These are phyloP conservation scores for Candida pseudofarinosa DNA, from an alignment of 805 yeast genomes.

Conservation along the genomic window DNA sequence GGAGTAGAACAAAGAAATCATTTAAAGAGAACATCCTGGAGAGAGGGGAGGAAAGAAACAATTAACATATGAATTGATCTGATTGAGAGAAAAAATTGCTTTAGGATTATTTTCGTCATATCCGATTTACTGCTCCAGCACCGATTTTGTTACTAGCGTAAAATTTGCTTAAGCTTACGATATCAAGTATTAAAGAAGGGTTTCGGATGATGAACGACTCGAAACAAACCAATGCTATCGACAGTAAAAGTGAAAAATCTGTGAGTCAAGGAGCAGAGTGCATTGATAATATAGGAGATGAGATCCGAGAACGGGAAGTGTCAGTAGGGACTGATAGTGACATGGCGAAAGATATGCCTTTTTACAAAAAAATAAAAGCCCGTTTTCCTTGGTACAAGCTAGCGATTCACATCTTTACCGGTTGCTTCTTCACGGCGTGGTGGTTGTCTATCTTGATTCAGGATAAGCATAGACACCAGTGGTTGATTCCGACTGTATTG, in stretches of 20 bases:
- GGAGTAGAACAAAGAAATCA: no score
- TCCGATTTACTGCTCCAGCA: no score
- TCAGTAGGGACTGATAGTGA: background rate
- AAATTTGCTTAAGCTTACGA: no score
- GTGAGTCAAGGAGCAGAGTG: background rate
- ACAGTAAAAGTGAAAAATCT: background rate
- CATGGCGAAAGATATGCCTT: background rate
- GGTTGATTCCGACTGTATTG: constrained; percentile 57
- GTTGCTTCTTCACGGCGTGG: constrained; percentile 47
- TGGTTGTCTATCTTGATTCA: constrained; percentile 55
- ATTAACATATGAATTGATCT: no score
- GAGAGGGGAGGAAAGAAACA: no score
- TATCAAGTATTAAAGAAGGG: no score
- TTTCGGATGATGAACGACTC: no score
- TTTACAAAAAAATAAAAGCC: constrained; percentile 7
- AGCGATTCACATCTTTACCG: constrained; percentile 21
- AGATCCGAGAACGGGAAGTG: background rate
- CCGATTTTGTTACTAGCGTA: no score
- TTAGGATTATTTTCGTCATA: no score
- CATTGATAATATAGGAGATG: background rate
- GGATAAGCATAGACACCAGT: constrained; percentile 42
- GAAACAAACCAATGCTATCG: no score
- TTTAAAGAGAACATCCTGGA: no score
- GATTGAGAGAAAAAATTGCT: no score
- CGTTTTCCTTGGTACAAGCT: constrained; percentile 14